Percentiles rank a stretch among this genome's conserved stretches.
Conservation (phyloP, 176 grass and related monocot species). For the Tillandsia leiboldiana region DNA sequence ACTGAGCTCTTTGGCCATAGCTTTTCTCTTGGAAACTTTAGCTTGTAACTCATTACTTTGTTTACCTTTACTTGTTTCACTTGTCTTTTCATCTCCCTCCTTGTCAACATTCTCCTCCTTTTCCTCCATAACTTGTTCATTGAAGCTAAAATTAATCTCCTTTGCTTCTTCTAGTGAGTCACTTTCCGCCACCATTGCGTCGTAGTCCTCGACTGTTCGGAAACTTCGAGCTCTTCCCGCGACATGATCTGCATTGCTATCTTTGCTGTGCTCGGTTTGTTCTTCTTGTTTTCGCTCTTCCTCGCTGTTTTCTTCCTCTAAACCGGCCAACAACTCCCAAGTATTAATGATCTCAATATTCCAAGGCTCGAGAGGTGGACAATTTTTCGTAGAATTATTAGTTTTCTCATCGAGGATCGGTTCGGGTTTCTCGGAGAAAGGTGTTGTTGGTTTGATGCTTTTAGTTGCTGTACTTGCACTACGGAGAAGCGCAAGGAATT, state of each 20-base stretch:
- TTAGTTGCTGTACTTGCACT: conserved; percentile 21
- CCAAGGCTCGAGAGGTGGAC: not conserved
- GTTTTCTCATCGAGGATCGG: not conserved
- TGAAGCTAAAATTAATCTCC: not conserved
- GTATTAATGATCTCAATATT: conserved; percentile 64
- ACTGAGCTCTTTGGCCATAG: conserved; percentile 42
- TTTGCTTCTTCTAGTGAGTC: conserved; percentile 20
- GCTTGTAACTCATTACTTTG: not conserved
- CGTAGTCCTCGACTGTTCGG: conserved; percentile 55
- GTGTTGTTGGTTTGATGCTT: conserved; percentile 11
- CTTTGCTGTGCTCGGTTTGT: not conserved
- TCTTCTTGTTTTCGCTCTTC: conserved; percentile 18
- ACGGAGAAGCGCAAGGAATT: conserved; percentile 52
- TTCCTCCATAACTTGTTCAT: not conserved
- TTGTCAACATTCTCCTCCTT: not conserved
- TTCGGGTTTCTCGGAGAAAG: not conserved
- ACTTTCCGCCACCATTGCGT: conserved; percentile 29
- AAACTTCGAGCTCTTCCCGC: conserved; percentile 30
- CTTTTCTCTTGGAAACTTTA: conserved; percentile 25
- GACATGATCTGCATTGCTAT: not conserved
- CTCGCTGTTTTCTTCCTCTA: conserved; percentile 38
- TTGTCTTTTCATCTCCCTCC: no score
- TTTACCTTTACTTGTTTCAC: not conserved
- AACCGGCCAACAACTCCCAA: conserved; percentile 55
- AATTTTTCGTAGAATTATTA: not conserved